These are phyloP conservation scores for Leptodontidium sp. DNA, from an alignment of 2,329 filamentous ascomycete genomes.

Conservation along the genomic window DNA sequence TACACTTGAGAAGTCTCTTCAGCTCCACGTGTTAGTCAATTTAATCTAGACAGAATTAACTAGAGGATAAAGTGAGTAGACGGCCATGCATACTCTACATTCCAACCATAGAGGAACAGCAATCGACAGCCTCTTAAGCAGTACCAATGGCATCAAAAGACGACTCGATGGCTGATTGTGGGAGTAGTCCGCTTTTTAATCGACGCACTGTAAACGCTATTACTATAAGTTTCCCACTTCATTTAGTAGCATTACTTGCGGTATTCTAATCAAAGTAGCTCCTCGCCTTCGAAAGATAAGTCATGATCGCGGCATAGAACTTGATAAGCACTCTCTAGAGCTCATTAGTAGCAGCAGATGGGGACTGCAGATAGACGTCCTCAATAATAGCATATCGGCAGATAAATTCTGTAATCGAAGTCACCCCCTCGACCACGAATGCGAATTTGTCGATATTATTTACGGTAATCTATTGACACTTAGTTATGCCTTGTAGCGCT, in stretches of 20 bases:
- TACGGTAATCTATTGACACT: constrained; percentile 22
- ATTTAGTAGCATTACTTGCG: background rate
- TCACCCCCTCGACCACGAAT: constrained; percentile 21
- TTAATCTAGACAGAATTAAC: background rate
- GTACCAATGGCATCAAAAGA: background rate
- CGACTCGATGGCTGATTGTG: background rate
- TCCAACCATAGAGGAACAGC: background rate
- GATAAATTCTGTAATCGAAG: constrained; percentile 24
- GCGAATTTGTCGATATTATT: constrained; percentile 23
- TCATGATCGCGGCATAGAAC: background rate
- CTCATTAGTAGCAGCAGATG: background rate
- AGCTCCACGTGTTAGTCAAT: background rate
- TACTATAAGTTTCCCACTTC: background rate
- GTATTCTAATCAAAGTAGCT: background rate
- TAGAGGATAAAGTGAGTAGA: background rate
- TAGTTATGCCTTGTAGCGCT: constrained; percentile 1
- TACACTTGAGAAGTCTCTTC: background rate
- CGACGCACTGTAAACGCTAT: background rate
- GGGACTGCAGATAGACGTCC: constrained; percentile 16
- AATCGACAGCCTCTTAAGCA: background rate
- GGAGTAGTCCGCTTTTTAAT: background rate
- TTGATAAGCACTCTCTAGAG: background rate
- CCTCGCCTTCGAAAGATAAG: background rate
- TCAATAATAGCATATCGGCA: constrained; percentile 27
- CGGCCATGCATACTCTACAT: background rate